Evolutionary conservation across 2,329 filamentous ascomycete species (phyloP).

Genomic region (Neonectria hederae): DNA sequence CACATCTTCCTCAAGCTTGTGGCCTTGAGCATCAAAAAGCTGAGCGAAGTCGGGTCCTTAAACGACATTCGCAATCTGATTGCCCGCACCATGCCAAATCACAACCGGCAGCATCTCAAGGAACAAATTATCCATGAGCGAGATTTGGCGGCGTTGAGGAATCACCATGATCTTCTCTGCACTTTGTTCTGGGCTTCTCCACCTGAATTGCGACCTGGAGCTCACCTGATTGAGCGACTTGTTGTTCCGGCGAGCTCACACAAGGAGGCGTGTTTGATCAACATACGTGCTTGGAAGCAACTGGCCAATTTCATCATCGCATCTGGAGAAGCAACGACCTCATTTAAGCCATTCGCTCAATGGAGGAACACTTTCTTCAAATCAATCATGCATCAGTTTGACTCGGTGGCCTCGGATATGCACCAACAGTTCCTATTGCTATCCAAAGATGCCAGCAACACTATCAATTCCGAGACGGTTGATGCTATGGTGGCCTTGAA

Average conservation of each 20-base stretch:
- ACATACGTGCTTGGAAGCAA: conserved; percentile 70
- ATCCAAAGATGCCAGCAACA: conserved; percentile 55
- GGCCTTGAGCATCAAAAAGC: conserved; percentile 63
- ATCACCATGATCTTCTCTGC: conserved; percentile 74
- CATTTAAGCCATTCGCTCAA: conserved; percentile 56
- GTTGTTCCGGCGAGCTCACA: conserved; percentile 69
- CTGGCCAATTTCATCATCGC: conserved; percentile 67
- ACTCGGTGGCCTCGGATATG: conserved; percentile 64
- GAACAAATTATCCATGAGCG: conserved; percentile 68
- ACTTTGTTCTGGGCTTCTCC: conserved; percentile 73
- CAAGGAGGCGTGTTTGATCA: conserved; percentile 73
- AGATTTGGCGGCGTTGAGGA: conserved; percentile 71
- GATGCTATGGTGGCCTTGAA: conserved; percentile 62
- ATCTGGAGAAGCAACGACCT: conserved; percentile 55
- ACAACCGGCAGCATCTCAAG: conserved; percentile 70
- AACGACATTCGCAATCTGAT: conserved; percentile 71
- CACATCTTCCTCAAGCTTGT: conserved; percentile 74
- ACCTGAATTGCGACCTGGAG: conserved; percentile 60
- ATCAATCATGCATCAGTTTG: conserved; percentile 66
- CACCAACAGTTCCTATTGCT: conserved; percentile 64
- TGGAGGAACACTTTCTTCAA: conserved; percentile 68
- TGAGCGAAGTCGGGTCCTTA: conserved; percentile 56
- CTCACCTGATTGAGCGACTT: conserved; percentile 66
- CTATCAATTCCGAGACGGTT: conserved; percentile 56
- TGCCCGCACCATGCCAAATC: conserved; percentile 70